These are phyloP conservation scores for Erodium maritimum DNA, from an alignment of 345 rosid genomes.

Conservation along the genomic window DNA sequence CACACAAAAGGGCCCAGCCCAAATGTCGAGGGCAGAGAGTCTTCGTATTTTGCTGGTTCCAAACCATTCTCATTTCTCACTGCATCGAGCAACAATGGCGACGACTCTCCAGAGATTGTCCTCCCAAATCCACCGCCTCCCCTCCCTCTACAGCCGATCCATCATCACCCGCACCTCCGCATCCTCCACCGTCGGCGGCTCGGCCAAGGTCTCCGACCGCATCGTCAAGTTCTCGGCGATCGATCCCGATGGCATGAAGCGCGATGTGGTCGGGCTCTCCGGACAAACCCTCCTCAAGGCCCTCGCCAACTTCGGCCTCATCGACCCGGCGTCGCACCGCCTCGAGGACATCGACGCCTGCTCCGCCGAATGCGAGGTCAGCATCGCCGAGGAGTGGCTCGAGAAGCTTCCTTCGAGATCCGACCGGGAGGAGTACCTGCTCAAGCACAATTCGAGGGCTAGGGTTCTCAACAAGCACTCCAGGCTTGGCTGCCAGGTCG, in stretches of 20 bases:
- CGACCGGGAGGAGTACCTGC: slow-evolving; percentile 90
- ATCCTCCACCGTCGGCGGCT: slow-evolving; percentile 11
- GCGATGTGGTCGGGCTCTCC: slow-evolving; percentile 63
- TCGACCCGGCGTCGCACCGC: slow-evolving; percentile 88
- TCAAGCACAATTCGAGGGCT: slow-evolving; percentile 69
- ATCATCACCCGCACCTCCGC: slow-evolving; percentile 25
- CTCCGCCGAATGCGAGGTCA: slow-evolving; percentile 97
- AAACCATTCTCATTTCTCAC: neutral
- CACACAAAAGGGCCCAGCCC: too few relatives aligned
- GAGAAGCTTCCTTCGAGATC: slow-evolving; percentile 71
- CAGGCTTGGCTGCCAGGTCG: slow-evolving; percentile 85
- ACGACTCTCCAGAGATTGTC: slow-evolving; percentile 47
- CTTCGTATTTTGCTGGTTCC: neutral
- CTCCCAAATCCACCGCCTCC: slow-evolving; percentile 45
- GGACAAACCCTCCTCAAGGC: slow-evolving; percentile 87
- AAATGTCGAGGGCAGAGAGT: too few relatives aligned
- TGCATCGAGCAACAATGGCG: slow-evolving; percentile 22
- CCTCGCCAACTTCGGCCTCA: slow-evolving; percentile 53
- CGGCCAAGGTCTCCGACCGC: slow-evolving; percentile 79
- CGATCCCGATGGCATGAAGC: slow-evolving; percentile 64
- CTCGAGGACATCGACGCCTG: slow-evolving; percentile 96
- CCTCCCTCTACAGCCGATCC: slow-evolving; percentile 31
- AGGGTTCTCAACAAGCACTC: slow-evolving; percentile 86
- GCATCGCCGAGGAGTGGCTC: slow-evolving; percentile 93
- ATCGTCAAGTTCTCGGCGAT: slow-evolving; percentile 84